Base-by-base conservation (phyloP, 2,329 filamentous ascomycete genomes). In the Cordyceps cateniannulata region DNA sequence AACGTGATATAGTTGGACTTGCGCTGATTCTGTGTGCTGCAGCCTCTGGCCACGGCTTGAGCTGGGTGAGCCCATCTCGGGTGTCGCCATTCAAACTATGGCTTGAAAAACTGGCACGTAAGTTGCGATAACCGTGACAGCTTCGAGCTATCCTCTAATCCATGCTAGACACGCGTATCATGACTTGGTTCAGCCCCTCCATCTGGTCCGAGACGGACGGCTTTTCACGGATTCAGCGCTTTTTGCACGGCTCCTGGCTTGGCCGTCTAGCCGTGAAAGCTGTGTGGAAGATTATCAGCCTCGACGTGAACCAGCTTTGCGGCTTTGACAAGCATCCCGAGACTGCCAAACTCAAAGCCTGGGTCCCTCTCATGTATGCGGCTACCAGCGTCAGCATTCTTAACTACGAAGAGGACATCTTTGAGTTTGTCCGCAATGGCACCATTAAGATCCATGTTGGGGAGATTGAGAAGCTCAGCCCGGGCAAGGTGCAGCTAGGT, bases 131-230 rank as follows among this genome's bases (percentile, higher is more conserved):
- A 50, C 73, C 71, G 75, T 27, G 85, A 82, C 83, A 2, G 82
- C 83, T 45, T 6, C 7, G n/a, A 20, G 18, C 42, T 86, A 18
- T 45, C 29, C n/a, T 49, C 51, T 55, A 35, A 54, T 18, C 25
- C 16, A 6, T 2, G 9, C n/a, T 57, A 77, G 76, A 79, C 35
- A 87, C 83, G 0, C 84, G 89, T 0, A 79, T 89, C 64, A 73
- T 92, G 58, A 88, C 85, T 2, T 91, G 87, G 85, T 85, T 93
- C 71, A 86, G 83, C 56, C 89, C 90, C 0, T 92, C 88, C 68
- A 80, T 88, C 16, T 93, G 87, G 86, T 87, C 85, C 5, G 76
- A 79, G 1, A 81, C 79, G 2, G 86, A 85, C 67, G 87, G 86
- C 1, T 88, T 81, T 64, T 74, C 78, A 14, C 74, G 73, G 12